phyloP scores from a whole-genome alignment of 2,329 filamentous ascomycete species.

The Penicillium verrucosum region DNA sequence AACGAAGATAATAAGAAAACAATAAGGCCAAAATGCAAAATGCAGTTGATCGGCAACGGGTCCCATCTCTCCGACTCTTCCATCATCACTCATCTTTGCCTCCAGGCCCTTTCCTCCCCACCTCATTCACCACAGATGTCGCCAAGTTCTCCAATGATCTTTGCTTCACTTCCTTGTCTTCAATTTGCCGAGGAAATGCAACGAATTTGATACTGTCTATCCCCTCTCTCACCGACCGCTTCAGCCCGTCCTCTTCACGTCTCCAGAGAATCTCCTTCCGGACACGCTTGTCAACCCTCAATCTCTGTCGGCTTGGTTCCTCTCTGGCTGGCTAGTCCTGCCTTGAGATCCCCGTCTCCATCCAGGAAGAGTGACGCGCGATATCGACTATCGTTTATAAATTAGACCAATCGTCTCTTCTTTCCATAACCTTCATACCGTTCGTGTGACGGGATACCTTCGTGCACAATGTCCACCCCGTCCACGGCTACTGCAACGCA shows the following conservation, averaged over 20 bases:
- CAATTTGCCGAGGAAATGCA: slow-evolving; percentile 17
- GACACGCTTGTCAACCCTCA: slow-evolving; percentile 6
- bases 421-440: slow-evolving; percentile 15
- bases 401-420: slow-evolving; percentile 16
- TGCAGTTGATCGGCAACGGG: slow-evolving; percentile 12
- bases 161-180: slow-evolving; percentile 10
- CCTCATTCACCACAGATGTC: slow-evolving; percentile 13
- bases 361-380: not conserved
- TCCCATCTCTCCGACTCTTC: slow-evolving; percentile 27
- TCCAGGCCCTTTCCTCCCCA: slow-evolving; percentile 2
- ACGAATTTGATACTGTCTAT: slow-evolving; percentile 15
- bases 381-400: slow-evolving; percentile 11
- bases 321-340: slow-evolving; percentile 3
- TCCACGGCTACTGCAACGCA: slow-evolving; percentile 72
- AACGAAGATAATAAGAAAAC: not conserved
- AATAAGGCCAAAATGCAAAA: not conserved
- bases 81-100: slow-evolving; percentile 11
- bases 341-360: not conserved
- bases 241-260: slow-evolving; percentile 25
- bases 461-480: slow-evolving; percentile 69
- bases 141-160: slow-evolving; percentile 11
- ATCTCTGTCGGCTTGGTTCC: slow-evolving; percentile 1
- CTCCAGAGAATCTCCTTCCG: slow-evolving; percentile 15
- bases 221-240: slow-evolving; percentile 18
- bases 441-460: slow-evolving; percentile 29